These are phyloP conservation scores for Boeremia exigua DNA, from an alignment of 2,329 filamentous ascomycete genomes.

Conservation along the genomic window DNA sequence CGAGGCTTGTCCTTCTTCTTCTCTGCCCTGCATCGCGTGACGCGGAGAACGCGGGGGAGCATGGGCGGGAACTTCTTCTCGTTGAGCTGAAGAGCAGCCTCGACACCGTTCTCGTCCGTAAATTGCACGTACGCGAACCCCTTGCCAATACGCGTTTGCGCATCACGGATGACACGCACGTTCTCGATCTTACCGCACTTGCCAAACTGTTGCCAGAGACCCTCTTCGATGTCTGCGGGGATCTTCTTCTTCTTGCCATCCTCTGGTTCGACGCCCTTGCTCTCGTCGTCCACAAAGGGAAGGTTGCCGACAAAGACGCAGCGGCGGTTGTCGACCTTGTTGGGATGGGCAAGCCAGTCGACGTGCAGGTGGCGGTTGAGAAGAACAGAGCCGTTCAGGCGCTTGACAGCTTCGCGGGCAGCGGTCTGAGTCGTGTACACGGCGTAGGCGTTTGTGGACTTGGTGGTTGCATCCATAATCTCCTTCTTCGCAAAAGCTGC, in stretches of 20 bases:
- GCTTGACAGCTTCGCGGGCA: slow-evolving; percentile 75
- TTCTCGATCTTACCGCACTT: slow-evolving; percentile 86
- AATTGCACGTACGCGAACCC: slow-evolving; percentile 99
- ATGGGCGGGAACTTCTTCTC: slow-evolving; percentile 93
- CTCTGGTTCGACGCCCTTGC: slow-evolving; percentile 66
- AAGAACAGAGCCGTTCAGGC: slow-evolving; percentile 82
- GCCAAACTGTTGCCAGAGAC: slow-evolving; percentile 81
- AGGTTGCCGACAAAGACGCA: slow-evolving; percentile 98
- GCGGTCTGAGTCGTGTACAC: slow-evolving; percentile 81
- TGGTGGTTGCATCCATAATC: slow-evolving; percentile 88
- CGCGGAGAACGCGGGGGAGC: slow-evolving; percentile 86
- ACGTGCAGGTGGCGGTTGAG: slow-evolving; percentile 89
- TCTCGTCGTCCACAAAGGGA: slow-evolving; percentile 94
- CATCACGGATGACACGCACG: slow-evolving; percentile 88
- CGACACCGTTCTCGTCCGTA: slow-evolving; percentile 82
- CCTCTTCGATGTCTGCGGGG: slow-evolving; percentile 89
- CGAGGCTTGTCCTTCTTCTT: slow-evolving; percentile 47
- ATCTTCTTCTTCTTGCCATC: slow-evolving; percentile 73
- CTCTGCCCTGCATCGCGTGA: slow-evolving; percentile 79
- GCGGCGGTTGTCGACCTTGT: slow-evolving; percentile 79
- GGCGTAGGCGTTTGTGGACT: slow-evolving; percentile 91
- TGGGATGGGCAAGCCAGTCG: slow-evolving; percentile 88
- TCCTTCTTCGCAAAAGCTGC: slow-evolving; percentile 93
- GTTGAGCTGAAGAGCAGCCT: slow-evolving; percentile 85
- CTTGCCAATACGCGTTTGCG: slow-evolving; percentile 90